Evolutionary conservation across 257 asterid genomes (phyloP).

Genomic region (Lantana camara): DNA sequence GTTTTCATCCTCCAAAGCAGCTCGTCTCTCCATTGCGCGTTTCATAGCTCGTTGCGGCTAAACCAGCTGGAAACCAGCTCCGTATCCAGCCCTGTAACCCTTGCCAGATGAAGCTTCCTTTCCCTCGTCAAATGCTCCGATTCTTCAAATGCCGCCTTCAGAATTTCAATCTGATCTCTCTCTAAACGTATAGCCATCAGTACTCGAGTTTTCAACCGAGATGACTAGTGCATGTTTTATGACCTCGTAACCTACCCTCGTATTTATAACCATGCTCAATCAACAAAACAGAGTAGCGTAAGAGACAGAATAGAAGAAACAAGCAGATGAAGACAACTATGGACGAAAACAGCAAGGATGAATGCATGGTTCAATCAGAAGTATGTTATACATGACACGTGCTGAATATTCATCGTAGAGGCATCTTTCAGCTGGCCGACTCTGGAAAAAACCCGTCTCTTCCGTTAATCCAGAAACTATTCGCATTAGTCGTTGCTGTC

Average conservation of each 20-base stretch:
- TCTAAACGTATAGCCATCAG: slow-evolving; percentile 20
- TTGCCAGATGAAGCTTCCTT: slow-evolving; percentile 22
- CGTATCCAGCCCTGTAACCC: slow-evolving; percentile 39
- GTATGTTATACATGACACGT: too few species aligned
- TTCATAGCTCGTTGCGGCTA: slow-evolving; percentile 26
- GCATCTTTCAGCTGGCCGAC: too few species aligned
- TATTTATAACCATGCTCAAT: neutral
- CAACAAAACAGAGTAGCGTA: too few species aligned
- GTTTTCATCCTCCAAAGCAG: too few species aligned
- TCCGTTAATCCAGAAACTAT: too few species aligned
- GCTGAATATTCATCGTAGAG: too few species aligned
- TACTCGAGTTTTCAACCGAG: neutral
- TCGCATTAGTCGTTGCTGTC: too few species aligned
- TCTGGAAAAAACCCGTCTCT: too few species aligned
- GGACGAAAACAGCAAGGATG: neutral
- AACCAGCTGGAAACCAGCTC: slow-evolving; percentile 44
- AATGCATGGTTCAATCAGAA: too few species aligned
- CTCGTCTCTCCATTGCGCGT: too few species aligned
- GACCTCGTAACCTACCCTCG: neutral
- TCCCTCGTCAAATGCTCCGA: slow-evolving; percentile 21
- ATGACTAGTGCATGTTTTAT: neutral
- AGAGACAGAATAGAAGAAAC: neutral
- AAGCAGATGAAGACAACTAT: neutral
- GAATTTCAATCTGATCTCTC: slow-evolving; percentile 26
- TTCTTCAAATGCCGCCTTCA: slow-evolving; percentile 26